Base-by-base conservation (phyloP, 192 early-diverging fungal genomes). In the Podila epigama region DNA sequence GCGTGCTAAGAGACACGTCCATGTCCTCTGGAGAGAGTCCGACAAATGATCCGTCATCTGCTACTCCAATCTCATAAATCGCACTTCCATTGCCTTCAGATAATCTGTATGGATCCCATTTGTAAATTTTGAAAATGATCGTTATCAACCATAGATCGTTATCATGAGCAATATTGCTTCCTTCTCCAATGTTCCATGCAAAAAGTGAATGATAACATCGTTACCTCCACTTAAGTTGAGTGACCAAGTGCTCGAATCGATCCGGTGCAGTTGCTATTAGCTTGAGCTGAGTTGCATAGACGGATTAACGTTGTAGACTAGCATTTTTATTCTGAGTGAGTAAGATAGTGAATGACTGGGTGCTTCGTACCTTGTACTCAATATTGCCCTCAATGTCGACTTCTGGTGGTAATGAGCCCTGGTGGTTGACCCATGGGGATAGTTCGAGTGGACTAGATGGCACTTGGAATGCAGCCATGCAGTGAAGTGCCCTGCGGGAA, bases 211-310 rank as follows among this genome's bases (percentile, higher is more conserved):
- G n/a, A n/a, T n/a, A n/a, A 70, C 35, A 66, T 33, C 12, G 63
- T 36, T 73, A 66, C 80, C 96, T 85, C 94, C 95, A 96, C 67
- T 95, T 94, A 36, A 98, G 79, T 84, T 98, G 96, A 8, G 94
- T 96, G 7, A 94, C 88, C 12, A 98, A 81, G 61, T 98, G 96
- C 63, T 93, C 89, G 18, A 95, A 70, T 13, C 96, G 80, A 61
- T 90, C 89, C 5, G 84, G 78, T 3, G 88, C 75, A 7, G 89
- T 87, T 36, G 87, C 83, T n/a, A 92, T 70, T 27, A 94, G 66
- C 60, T 91, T 87, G 53, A 94, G 89, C 90, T 96, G 9, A 18
- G 29, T 39, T 11, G 7, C 40, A 37, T 27, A 37, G 22, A 50
- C 20, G 20, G 12, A 51, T 56, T 29, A 42, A 16, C 9, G 54